Evolutionary conservation across 106 monocot species (phyloP).

Genomic region (Posidonia australis): DNA sequence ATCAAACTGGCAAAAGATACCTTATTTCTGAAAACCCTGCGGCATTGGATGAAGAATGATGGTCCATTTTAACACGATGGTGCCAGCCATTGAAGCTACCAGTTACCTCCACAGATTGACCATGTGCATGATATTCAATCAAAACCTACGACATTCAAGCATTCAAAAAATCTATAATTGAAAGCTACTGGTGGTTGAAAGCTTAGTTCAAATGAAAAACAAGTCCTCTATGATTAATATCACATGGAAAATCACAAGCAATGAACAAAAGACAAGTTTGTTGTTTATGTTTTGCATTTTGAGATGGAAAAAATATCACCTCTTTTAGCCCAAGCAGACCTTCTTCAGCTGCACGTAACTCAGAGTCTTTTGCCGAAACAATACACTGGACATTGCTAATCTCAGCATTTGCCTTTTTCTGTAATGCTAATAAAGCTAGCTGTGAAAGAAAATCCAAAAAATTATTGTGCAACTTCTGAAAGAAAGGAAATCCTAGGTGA

Average conservation of each 20-base stretch:
- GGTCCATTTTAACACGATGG: conserved; percentile 54
- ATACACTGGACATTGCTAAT: conserved; percentile 28
- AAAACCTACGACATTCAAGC: conserved; percentile 35
- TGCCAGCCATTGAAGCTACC: conserved; percentile 93
- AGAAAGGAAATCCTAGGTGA: too few species aligned
- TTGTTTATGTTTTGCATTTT: background rate
- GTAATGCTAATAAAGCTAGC: conserved; percentile 37
- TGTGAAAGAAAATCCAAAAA: conserved; percentile 14
- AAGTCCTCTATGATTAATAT: too few species aligned
- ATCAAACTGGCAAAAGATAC: conserved; percentile 6
- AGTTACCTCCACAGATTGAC: conserved; percentile 58
- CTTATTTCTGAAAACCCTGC: conserved; percentile 20
- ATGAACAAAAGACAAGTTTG: background rate
- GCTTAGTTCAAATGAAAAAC: too few species aligned
- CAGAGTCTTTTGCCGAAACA: conserved; percentile 34
- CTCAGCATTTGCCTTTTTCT: conserved; percentile 32
- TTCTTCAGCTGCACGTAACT: conserved; percentile 37
- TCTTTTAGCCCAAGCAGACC: conserved; percentile 49
- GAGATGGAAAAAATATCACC: conserved; percentile 20
- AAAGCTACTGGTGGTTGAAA: background rate
- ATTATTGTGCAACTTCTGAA: too few species aligned
- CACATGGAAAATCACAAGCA: too few species aligned
- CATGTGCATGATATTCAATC: conserved; percentile 49
- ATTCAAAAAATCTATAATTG: background rate
- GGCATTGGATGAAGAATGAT: conserved; percentile 25